Evolutionary conservation across 495 filamentous ascomycete genomes (phyloP).

Genomic region (Cudoniella acicularis): DNA sequence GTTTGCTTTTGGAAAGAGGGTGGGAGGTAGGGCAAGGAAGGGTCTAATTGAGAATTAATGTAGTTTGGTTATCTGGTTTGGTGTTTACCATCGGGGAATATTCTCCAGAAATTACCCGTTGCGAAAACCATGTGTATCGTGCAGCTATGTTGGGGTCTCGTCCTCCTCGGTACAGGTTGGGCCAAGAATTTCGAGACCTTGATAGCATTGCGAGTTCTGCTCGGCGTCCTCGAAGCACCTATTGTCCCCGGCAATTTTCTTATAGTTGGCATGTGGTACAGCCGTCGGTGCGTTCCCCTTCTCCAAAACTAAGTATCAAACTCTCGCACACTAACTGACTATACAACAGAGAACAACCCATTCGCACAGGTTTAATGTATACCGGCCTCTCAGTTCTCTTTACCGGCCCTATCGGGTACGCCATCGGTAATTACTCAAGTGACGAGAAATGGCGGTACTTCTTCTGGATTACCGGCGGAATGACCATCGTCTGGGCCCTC

Average conservation of each 20-base stretch:
- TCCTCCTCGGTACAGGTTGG: slow-evolving; percentile 39
- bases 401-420: slow-evolving; percentile 10
- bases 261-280: slow-evolving; percentile 60
- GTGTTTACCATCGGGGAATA: slow-evolving; percentile 45
- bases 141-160: slow-evolving; percentile 43
- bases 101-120: slow-evolving; percentile 45
- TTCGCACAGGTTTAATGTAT: slow-evolving; percentile 37
- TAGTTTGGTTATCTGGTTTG: slow-evolving; percentile 55
- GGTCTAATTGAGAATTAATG: neutral
- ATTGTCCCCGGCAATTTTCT: slow-evolving; percentile 60
- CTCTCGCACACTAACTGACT: neutral
- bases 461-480: slow-evolving; percentile 51
- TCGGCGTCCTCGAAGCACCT: slow-evolving; percentile 57
- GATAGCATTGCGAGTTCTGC: slow-evolving; percentile 44
- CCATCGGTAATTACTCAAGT: slow-evolving; percentile 25
- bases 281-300: slow-evolving; percentile 30
- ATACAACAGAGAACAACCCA: slow-evolving; percentile 28
- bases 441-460: slow-evolving; percentile 40
- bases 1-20: neutral
- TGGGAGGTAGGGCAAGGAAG: too few species aligned
- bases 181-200: slow-evolving; percentile 17
- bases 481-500: slow-evolving; percentile 52
- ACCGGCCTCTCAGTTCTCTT: slow-evolving; percentile 34
- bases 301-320: too few species aligned
- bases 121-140: slow-evolving; percentile 38